Evolutionary conservation across 2,329 filamentous ascomycete genomes (phyloP).

Genomic region (Aureobasidium vineae): DNA sequence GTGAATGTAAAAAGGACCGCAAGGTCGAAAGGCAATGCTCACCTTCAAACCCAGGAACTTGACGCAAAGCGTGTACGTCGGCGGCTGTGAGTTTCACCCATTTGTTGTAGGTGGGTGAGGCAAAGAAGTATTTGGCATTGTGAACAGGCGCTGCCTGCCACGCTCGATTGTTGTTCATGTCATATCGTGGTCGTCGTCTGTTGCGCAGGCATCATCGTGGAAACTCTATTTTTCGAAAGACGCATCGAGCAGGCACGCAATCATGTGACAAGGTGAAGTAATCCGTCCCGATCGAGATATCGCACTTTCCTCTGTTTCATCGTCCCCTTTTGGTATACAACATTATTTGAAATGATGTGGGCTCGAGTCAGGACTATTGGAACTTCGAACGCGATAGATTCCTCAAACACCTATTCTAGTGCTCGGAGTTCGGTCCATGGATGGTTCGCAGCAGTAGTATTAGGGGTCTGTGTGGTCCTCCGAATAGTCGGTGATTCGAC

Average conservation of each 20-base stretch:
- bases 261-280: neutral
- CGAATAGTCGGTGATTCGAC: neutral
- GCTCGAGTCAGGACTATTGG: neutral
- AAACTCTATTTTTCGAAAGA: neutral
- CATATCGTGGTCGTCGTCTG: neutral
- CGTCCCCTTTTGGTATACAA: neutral
- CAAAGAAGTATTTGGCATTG: conserved; percentile 59
- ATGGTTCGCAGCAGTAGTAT: neutral
- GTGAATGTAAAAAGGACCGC: too few species aligned
- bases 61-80: conserved; percentile 55
- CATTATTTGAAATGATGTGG: neutral
- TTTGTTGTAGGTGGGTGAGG: conserved; percentile 59
- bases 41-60: conserved; percentile 54
- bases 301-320: neutral
- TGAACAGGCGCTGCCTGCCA: conserved; percentile 42
- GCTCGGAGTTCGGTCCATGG: neutral
- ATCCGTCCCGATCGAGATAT: neutral
- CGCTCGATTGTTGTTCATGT: conserved; percentile 10
- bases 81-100: conserved; percentile 62
- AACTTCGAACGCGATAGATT: neutral
- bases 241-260: neutral
- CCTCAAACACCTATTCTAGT: neutral
- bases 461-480: neutral
- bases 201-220: neutral
- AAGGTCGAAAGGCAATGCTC: too few species aligned